Percentiles rank a stretch among this genome's conserved stretches.
Conservation (phyloP, 2,329 filamentous ascomycete genomes). For the Exutisphaerella laricina region DNA sequence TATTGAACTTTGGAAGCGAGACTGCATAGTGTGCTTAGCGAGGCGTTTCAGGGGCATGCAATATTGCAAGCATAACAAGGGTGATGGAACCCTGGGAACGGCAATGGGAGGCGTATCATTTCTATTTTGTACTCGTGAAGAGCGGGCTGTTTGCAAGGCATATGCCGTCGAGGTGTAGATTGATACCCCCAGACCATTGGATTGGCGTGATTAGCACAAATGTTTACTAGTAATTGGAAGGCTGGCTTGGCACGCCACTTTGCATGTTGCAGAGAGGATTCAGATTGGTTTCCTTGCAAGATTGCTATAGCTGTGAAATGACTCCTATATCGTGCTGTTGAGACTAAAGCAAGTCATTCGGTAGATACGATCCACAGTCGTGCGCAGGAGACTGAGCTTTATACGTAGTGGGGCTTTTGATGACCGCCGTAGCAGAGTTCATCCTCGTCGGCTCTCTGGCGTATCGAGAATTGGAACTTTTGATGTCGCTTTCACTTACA, state of each 20-base stretch:
- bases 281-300: too few relatives aligned
- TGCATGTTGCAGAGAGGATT: too few relatives aligned
- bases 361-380: background rate
- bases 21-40: constrained; percentile 7
- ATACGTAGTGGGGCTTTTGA: constrained; percentile 4
- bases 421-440: too few relatives aligned
- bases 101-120: background rate
- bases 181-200: constrained; percentile 5
- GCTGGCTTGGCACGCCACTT: too few relatives aligned
- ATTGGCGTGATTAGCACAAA: background rate
- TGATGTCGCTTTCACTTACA: background rate
- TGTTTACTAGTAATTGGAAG: background rate
- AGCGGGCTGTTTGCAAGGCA: background rate
- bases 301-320: too few relatives aligned
- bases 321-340: background rate
- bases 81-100: background rate
- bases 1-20: constrained; percentile 5
- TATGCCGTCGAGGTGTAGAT: background rate
- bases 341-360: constrained; percentile 1
- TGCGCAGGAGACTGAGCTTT: background rate
- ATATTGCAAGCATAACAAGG: background rate
- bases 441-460: background rate
- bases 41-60: constrained; percentile 2
- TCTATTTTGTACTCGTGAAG: background rate
- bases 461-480: background rate